Percentiles rank a stretch among this genome's conserved stretches.
Evolutionary conservation across 495 filamentous ascomycete species (phyloP).

Genomic region (Geopyxis carbonaria): DNA sequence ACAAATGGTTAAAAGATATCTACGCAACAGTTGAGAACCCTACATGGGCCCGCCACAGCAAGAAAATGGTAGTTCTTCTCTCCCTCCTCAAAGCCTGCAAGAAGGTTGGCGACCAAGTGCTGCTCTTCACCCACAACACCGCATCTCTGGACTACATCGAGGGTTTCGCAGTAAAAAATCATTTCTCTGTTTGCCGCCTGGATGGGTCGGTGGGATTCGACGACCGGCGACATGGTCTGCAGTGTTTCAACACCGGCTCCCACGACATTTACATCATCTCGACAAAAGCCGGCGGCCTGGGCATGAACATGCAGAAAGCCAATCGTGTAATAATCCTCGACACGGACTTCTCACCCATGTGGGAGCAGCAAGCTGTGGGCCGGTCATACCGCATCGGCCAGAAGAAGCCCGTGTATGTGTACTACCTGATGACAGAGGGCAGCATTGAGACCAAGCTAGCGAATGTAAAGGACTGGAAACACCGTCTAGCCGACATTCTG

Average conservation of each 20-base stretch:
- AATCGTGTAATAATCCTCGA: slow-evolving; percentile 84
- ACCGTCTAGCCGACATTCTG: background rate
- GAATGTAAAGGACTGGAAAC: background rate
- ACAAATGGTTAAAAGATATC: no score
- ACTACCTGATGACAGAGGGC: slow-evolving; percentile 23
- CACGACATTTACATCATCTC: slow-evolving; percentile 56
- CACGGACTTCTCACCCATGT: slow-evolving; percentile 57
- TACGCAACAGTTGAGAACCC: no score
- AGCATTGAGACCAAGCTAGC: background rate
- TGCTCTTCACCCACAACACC: slow-evolving; percentile 66
- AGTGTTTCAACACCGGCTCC: slow-evolving; percentile 42
- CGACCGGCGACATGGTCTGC: slow-evolving; percentile 41
- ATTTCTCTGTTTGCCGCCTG: no score
- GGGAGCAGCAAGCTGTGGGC: slow-evolving; percentile 78
- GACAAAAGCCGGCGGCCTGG: slow-evolving; percentile 61
- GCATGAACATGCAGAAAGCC: slow-evolving; percentile 65
- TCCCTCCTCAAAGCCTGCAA: no score
- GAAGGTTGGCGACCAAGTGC: slow-evolving; percentile 58
- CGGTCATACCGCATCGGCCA: slow-evolving; percentile 78
- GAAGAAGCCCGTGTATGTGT: slow-evolving; percentile 64
- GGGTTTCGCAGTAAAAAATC: no score
- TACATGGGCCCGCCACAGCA: no score
- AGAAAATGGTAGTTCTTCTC: slow-evolving; percentile 36
- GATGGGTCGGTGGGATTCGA: slow-evolving; percentile 43
- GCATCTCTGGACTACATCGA: slow-evolving; percentile 50